Base-by-base conservation (phyloP, 768 basidiomycete species). In the Flagelloscypha sp. region DNA sequence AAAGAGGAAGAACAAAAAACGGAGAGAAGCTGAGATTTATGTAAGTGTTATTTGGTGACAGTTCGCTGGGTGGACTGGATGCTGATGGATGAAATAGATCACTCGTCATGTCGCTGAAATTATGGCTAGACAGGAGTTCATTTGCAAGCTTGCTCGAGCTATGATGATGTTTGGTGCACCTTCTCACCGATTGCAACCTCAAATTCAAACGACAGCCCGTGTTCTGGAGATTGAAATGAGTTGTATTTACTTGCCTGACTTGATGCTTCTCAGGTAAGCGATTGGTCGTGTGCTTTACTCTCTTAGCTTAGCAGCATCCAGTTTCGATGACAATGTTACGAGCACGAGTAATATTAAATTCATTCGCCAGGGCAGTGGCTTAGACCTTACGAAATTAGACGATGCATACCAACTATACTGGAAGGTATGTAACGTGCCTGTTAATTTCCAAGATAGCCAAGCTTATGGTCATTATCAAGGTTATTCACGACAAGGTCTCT, bases 131-230 rank as follows among this genome's bases (percentile, higher is more conserved):
- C 85, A 93, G 50, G 81, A 83, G 38, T 92, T 92, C 58, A 69
- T 92, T 33, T 60, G 88, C 55, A 89, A 88, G 63, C 72, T 90
- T 19, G 74, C 81, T 5, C 73, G 84, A 33, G 77, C 84, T 7
- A 77, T 92, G 69, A 92, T 90, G 84, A 85, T 84, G 74, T 88
- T 85, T 45, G 87, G 86, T 7, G 80, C 79, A 5, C 84, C 86
- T 13, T 73, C 80, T 9, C 85, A 93, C 54, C 80, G 87, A 24
- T 67, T 92, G 13, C 84, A 80, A 48, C 70, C 84, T 2, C 86
- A 90, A 52, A 76, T 90, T 37, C 75, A 78, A 50, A 77, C 81
- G 10, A 84, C 86, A 1, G 84, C 79, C 10, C 70, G 68, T 6
- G 84, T 89, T 10, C 71, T 92, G 17, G 86, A 90, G 43, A 66